Evolutionary conservation across 805 yeast genomes (phyloP), one percentile per base, ranked within the genome.

Genomic region (Metschnikowia bowlesiae): DNA sequence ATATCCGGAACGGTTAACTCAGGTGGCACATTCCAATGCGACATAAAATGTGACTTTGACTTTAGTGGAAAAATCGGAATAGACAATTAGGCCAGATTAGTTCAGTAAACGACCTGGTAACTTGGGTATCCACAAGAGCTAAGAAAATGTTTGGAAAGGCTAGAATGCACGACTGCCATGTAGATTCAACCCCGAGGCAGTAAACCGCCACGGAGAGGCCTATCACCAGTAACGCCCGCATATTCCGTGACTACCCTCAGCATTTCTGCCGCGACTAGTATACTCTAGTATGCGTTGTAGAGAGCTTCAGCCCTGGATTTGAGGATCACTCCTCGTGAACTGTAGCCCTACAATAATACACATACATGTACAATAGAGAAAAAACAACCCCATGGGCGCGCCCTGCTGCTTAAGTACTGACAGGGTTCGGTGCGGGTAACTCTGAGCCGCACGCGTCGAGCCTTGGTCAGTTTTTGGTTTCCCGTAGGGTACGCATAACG

Each of bases 321-420:
- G 39, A 56, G 56, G 61, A 39, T 9, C 50, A 44, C 39, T 36
- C 54, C 58, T 59, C 55, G 55, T 38, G 61, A 65, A 62, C 59
- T 60, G 70, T 56, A 63, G 70, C 78, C 74, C 78, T 73, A 74
- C 78, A 74, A 74, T 74, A 74, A 74, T 74, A 74, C 76, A 65
- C 74, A 71, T 71, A 60, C 78, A 59, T 53, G 75, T 71, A 73
- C 75, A 72, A 72, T 70, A 67, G 55, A 51, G 73, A 61, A 46
- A 48, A 62, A 63, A 58, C 54, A 31, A 33, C 11, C 8, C 2
- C 14, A 9, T 4, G 3, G 43, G 38, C 45, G 45, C 45, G 37
- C 31, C 32, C 22, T 4, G 32, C 28, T 32, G 40, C 32, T 40
- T 54, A 48, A 53, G 51, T 59, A 59, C 53, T 37, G 16, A 39